Conservation (phyloP, 2,329 filamentous ascomycete genomes). For the Claviceps pusilla region DNA sequence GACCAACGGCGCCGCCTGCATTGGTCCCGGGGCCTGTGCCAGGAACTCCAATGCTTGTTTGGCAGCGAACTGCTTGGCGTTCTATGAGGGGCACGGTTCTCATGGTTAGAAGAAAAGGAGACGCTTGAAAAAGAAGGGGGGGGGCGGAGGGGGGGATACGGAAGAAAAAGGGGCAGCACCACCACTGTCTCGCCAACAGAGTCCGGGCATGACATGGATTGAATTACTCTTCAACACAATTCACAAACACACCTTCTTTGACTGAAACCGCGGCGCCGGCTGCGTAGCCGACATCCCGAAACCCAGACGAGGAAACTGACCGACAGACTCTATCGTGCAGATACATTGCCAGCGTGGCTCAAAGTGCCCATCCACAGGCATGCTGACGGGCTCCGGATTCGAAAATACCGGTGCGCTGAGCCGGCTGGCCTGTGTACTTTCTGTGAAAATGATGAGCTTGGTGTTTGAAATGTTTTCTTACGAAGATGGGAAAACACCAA, state of each 20-base stretch:
- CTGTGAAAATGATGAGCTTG: not conserved
- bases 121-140: not conserved
- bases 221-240: not conserved
- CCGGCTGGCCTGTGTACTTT: slow-evolving; percentile 6
- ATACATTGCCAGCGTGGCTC: slow-evolving; percentile 12
- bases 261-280: slow-evolving; percentile 22
- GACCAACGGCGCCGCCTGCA: not conserved
- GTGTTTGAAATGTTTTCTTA: not conserved
- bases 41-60: slow-evolving; percentile 31
- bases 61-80: slow-evolving; percentile 39
- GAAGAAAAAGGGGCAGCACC: not conserved
- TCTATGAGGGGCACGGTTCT: slow-evolving; percentile 9
- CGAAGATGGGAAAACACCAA: not conserved
- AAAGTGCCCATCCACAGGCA: slow-evolving; percentile 11
- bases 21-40: not conserved
- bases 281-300: slow-evolving; percentile 18
- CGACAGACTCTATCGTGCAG: slow-evolving; percentile 12
- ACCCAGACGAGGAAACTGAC: slow-evolving; percentile 16
- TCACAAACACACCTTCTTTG: slow-evolving; percentile 27
- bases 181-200: not conserved
- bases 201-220: not conserved
- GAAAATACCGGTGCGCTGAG: slow-evolving; percentile 5
- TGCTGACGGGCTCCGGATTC: slow-evolving; percentile 7
- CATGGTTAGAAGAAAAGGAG: not conserved
- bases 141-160: too few species aligned